Evolutionary conservation across 2,329 filamentous ascomycete genomes (phyloP), one percentile per base, ranked within the genome.

Genomic region (Colletotrichum chlorophyti): DNA sequence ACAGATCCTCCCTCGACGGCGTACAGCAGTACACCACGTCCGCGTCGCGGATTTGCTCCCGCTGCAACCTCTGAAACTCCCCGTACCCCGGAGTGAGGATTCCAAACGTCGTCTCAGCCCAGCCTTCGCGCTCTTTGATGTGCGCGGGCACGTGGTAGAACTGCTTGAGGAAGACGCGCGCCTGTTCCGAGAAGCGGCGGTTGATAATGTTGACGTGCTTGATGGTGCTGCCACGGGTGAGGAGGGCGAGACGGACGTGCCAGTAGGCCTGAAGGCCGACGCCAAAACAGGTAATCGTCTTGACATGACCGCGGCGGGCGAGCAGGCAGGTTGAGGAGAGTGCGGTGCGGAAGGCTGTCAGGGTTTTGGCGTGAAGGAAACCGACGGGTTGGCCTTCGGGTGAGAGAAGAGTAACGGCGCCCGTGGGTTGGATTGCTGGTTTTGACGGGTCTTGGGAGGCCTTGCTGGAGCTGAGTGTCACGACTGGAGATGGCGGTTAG

Each of bases 1-100:
- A 98, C 1, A 97, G 77, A 1, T 91, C 90, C 29, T 83, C 78
- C 0, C 81, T 83, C 1, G 87, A 89, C 0, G 93, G 91, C 2
- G 93, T 97, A 64, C 91, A 96, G 75, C 91, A 94, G 75, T 96
- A 95, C 32, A 98, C 90, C 9, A 91, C 89, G 66, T 95, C 91
- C 0, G 91, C 85, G 8, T 84, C 84, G 32, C 86, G 79, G 47
- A 97, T 79, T 46, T 91, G 85, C 32, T 89, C 84, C 66, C 89
- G 88, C 31, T 93, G 74, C 17, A 95, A 76, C 1, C 91, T 74
- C 7, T 78, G 72, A 66, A 81, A 87, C 66, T 87, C 93, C 53
- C 83, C 85, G 64, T 94, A 94, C 1, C 83, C 80, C 0, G 87
- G 87, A 6, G 91, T 93, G 43, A 88, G 66, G 17, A 87, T 73